Conservation (phyloP, 306 rosid species). For the Carpinus viminea region DNA sequence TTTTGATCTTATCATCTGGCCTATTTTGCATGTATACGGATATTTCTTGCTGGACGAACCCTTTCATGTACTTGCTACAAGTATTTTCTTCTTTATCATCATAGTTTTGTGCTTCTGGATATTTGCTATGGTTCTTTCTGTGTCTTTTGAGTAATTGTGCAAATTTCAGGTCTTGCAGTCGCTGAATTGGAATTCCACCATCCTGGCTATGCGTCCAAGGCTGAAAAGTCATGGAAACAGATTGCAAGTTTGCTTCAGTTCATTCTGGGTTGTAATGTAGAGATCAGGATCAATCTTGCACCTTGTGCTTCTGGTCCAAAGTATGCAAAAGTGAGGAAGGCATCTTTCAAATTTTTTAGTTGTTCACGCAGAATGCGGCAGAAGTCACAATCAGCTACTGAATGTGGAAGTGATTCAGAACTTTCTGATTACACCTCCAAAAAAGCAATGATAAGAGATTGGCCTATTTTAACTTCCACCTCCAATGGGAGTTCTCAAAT, state of each 20-base stretch:
- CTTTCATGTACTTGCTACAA: slow-evolving; percentile 8
- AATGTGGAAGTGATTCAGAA: slow-evolving; percentile 49
- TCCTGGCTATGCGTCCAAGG: slow-evolving; percentile 52
- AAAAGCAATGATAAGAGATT: slow-evolving; percentile 43
- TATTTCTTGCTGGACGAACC: not conserved
- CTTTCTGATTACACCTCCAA: slow-evolving; percentile 39
- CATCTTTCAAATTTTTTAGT: slow-evolving; percentile 56
- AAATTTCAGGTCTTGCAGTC: slow-evolving; percentile 61
- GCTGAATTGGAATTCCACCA: slow-evolving; percentile 73
- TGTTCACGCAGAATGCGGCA: slow-evolving; percentile 56
- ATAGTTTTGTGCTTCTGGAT: not conserved
- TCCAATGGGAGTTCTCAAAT: slow-evolving; percentile 40
- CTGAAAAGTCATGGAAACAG: slow-evolving; percentile 80
- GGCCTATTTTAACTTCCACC: slow-evolving; percentile 36
- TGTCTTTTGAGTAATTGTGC: slow-evolving; percentile 5
- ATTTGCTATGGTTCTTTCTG: not conserved
- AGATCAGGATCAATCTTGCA: slow-evolving; percentile 64
- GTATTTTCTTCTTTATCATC: not conserved
- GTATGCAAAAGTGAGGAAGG: slow-evolving; percentile 45
- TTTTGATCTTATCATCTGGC: not conserved
- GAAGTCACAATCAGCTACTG: slow-evolving; percentile 44
- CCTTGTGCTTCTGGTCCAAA: slow-evolving; percentile 44
- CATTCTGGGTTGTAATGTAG: slow-evolving; percentile 65
- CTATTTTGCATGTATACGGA: not conserved
- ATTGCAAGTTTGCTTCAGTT: slow-evolving; percentile 67